Evolutionary conservation across 2,329 filamentous ascomycete species (phyloP).

Genomic region (Aspergillus jensenii): DNA sequence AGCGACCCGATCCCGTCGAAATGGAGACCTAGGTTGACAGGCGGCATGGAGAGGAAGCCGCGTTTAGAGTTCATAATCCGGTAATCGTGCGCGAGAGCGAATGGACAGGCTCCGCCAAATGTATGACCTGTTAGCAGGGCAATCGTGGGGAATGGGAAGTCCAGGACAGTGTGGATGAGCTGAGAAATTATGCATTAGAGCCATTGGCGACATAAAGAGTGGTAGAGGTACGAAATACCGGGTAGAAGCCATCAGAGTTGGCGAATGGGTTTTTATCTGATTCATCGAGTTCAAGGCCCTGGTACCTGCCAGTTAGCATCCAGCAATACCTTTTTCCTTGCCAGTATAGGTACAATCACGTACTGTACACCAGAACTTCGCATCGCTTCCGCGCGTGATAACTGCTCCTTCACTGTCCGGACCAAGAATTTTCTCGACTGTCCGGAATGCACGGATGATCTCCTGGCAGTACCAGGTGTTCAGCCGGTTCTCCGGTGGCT

Average conservation of each 20-base stretch:
- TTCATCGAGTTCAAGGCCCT: slow-evolving; percentile 49
- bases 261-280: slow-evolving; percentile 51
- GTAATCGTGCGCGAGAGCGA: slow-evolving; percentile 50
- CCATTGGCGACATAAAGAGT: too few species aligned
- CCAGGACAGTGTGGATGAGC: slow-evolving; percentile 50
- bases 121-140: slow-evolving; percentile 51
- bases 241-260: slow-evolving; percentile 59
- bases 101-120: slow-evolving; percentile 51
- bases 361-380: slow-evolving; percentile 49
- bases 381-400: slow-evolving; percentile 53
- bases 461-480: slow-evolving; percentile 53
- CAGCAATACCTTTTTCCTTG: too few species aligned
- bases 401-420: slow-evolving; percentile 52
- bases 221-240: slow-evolving; percentile 40
- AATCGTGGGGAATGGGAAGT: slow-evolving; percentile 51
- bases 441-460: slow-evolving; percentile 51
- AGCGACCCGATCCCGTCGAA: slow-evolving; percentile 57
- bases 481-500: slow-evolving; percentile 55
- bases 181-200: slow-evolving; percentile 6
- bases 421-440: slow-evolving; percentile 49
- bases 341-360: too few species aligned
- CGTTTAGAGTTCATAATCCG: slow-evolving; percentile 48
- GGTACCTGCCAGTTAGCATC: too few species aligned
- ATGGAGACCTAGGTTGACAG: slow-evolving; percentile 56
- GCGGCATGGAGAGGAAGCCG: slow-evolving; percentile 53